phyloP scores from a whole-genome alignment of 768 basidiomycete species.

The Leccinum fibrillosum region DNA sequence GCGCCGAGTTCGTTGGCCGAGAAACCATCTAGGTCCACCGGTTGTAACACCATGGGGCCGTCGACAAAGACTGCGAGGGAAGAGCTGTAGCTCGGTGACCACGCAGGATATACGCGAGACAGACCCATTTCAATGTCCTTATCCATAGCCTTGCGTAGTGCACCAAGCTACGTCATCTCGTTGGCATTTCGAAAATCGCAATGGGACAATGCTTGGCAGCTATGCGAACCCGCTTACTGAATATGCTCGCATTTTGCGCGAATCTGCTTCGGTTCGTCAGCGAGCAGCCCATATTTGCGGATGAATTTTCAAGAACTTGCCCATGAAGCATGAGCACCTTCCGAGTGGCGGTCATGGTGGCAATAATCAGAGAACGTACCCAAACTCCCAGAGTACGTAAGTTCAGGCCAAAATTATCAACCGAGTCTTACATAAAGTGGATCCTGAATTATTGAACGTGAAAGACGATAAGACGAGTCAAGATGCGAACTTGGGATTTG shows the following conservation, averaged over 20 bases:
- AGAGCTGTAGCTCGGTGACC: not conserved
- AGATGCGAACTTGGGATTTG: no score
- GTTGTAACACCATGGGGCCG: constrained; percentile 63
- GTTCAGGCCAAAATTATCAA: not conserved
- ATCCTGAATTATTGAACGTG: not conserved
- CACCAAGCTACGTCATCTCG: constrained; percentile 51
- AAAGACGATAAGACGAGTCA: not conserved
- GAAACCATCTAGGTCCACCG: constrained; percentile 52
- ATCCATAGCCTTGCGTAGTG: constrained; percentile 65
- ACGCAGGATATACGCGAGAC: constrained; percentile 1
- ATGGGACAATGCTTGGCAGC: not conserved
- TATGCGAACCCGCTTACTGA: constrained; percentile 63
- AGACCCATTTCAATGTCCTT: constrained; percentile 65
- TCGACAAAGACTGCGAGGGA: constrained; percentile 62
- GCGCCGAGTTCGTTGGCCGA: constrained; percentile 35
- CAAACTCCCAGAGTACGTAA: not conserved
- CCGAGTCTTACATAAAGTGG: not conserved
- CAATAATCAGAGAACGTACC: not conserved
- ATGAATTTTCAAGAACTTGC: constrained; percentile 21
- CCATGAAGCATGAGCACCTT: constrained; percentile 48
- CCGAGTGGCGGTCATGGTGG: constrained; percentile 22
- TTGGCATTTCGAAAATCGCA: not conserved
- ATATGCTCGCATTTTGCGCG: constrained; percentile 66
- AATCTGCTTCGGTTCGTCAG: constrained; percentile 41
- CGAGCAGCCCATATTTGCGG: not conserved